Evolutionary conservation across 2,329 filamentous ascomycete genomes (phyloP).

Genomic region (Aspergillus sergii): DNA sequence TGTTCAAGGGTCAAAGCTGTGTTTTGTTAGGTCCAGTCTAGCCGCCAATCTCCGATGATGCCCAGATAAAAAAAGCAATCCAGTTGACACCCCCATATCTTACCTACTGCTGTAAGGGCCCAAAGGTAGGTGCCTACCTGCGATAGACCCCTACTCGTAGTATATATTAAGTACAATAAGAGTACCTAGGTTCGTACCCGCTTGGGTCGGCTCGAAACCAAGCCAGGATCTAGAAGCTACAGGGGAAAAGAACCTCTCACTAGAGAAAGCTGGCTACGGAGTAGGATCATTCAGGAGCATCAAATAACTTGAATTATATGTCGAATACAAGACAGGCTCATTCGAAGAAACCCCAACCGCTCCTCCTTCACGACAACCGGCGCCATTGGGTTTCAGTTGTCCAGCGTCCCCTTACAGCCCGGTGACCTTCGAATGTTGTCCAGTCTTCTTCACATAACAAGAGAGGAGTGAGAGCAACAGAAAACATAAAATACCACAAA

Average conservation of each 20-base stretch:
- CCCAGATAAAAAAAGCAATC: background rate
- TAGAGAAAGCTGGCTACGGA: background rate
- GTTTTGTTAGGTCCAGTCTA: background rate
- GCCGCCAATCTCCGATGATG: background rate
- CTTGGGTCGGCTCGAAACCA: background rate
- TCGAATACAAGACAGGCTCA: constrained; percentile 6
- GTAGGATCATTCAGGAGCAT: no score
- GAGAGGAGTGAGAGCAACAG: constrained; percentile 16
- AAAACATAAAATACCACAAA: constrained; percentile 18
- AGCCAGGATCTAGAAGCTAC: background rate
- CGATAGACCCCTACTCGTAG: background rate
- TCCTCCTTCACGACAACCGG: background rate
- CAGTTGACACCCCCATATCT: background rate
- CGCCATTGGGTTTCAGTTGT: background rate
- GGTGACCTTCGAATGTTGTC: background rate
- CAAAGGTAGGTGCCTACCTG: background rate
- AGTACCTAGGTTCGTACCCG: no score
- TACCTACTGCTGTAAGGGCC: background rate
- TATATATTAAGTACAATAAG: background rate
- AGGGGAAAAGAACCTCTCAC: background rate
- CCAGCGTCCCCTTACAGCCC: background rate
- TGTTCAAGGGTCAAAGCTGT: no score
- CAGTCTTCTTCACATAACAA: constrained; percentile 9
- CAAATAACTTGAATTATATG: constrained; percentile 7
- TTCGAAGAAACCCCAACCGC: background rate